Base-by-base conservation (phyloP, 2,329 filamentous ascomycete species). In the Cercospora sp. region DNA sequence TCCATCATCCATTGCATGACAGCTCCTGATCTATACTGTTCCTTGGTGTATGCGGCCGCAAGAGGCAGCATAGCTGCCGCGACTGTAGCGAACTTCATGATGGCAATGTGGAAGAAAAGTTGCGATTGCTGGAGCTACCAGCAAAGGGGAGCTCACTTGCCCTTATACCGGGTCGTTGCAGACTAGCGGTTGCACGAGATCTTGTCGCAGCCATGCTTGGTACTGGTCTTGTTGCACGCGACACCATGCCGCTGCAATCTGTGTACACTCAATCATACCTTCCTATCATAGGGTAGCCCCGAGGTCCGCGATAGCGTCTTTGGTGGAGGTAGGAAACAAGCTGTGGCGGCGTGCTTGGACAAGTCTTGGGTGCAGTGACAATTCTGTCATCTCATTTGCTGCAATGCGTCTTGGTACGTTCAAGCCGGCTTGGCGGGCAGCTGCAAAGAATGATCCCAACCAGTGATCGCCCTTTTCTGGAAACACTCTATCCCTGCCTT, bases 1-100 rank as follows among this genome's bases (percentile, higher is more conserved):
- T 60, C 60, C 71, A 73, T 72, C 69, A 72, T 71, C 57, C 60
- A 51, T 40, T 64, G 60, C 69, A 72, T 71, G n/a, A 73, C 71
- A 18, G 67, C 66, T 20, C 71, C 71, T 5, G 63, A 68, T 40
- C 64, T 45, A 57, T 73, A 73, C 31, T 73, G 63, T 36, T 72
- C 69, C 31, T 67, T 64, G 10, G 67, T 57, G 60, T 70, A 73
- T 23, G 69, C 71, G 36, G 64, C 68, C 20, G 63, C 70, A 31
- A 66, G 63, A 53, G 68, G 65, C 61, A 71, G 65, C 40, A 70
- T 51, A 23, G 63, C 68, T 40, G 71, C 68, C 18, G 70, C 64
- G 20, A 72, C 36, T 40, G 59, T 42, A 20, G 69, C 48, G 31
- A 67, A 68, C 68, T 68, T 73, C 71, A 73, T 72, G 48, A 48